These are phyloP conservation scores for Magnusiomyces magnusii DNA, from an alignment of 1,139 yeast genomes.

Conservation along the genomic window DNA sequence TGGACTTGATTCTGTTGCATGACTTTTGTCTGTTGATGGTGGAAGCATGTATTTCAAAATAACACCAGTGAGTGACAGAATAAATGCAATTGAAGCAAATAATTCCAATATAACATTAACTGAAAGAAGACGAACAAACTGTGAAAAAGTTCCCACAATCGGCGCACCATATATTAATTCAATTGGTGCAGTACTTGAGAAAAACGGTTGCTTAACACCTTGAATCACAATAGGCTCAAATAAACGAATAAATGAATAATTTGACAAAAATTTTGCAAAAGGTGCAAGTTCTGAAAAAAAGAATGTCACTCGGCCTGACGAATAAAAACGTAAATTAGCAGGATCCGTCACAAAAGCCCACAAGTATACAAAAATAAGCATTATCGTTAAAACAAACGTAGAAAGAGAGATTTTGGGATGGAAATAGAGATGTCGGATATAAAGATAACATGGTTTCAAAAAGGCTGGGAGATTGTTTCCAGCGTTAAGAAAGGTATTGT, in stretches of 20 bases:
- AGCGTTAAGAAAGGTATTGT: conserved; percentile 4
- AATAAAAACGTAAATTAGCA: conserved; percentile 9
- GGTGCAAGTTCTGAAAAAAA: conserved; percentile 11
- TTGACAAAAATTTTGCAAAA: conserved; percentile 6
- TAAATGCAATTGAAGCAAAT: conserved; percentile 37
- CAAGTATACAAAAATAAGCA: conserved; percentile 3
- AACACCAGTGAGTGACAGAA: conserved; percentile 36
- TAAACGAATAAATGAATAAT: conserved; percentile 5
- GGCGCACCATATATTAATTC: conserved; percentile 8
- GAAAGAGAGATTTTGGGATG: conserved; percentile 15
- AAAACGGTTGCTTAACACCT: conserved; percentile 1
- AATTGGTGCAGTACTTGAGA: conserved; percentile 2
- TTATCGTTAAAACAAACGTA: conserved; percentile 1
- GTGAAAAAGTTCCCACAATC: conserved; percentile 12
- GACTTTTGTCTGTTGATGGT: conserved; percentile 14
- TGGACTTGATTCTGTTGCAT: conserved; percentile 15
- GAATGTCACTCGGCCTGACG: conserved; percentile 13
- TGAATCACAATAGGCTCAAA: conserved; percentile 15
- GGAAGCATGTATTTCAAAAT: conserved; percentile 33
- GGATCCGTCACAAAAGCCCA: conserved; percentile 12
- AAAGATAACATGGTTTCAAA: conserved; percentile 6
- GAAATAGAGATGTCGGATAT: conserved; percentile 8
- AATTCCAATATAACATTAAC: conserved; percentile 38
- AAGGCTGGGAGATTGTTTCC: conserved; percentile 6
- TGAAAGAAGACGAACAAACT: conserved; percentile 12